phyloP scores from a whole-genome alignment of 2,329 filamentous ascomycete genomes.

The Calonectria leucothoes region DNA sequence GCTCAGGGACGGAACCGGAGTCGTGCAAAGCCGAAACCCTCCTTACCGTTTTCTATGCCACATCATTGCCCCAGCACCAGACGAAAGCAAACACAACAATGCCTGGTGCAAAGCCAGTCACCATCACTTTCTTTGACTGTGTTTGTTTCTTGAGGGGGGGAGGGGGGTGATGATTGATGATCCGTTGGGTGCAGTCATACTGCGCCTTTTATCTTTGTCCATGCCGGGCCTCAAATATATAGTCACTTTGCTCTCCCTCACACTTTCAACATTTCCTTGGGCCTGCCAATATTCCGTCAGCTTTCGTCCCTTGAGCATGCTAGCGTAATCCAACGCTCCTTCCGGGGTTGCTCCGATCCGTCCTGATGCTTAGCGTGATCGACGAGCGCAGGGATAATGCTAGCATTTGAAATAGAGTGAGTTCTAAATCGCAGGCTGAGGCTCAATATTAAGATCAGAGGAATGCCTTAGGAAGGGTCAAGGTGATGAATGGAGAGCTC shows the following conservation, averaged over 20 bases:
- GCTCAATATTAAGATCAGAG: background rate
- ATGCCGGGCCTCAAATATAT: background rate
- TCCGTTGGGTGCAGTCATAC: too few relatives aligned
- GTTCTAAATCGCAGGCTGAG: background rate
- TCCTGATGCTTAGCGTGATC: conserved; percentile 15
- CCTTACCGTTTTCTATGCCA: background rate
- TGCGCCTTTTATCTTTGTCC: background rate
- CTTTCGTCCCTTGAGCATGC: background rate
- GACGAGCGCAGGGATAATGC: conserved; percentile 16
- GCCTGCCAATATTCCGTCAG: background rate
- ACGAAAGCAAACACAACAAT: background rate
- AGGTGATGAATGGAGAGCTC: background rate
- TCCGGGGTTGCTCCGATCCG: background rate
- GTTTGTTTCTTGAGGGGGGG: too few relatives aligned
- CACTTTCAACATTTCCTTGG: background rate
- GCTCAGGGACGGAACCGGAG: background rate
- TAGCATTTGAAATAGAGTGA: background rate
- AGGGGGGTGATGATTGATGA: background rate
- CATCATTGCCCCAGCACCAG: background rate
- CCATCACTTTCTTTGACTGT: too few relatives aligned
- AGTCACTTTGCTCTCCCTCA: background rate
- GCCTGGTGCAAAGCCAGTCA: background rate
- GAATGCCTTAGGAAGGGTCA: background rate
- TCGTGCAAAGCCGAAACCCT: background rate
- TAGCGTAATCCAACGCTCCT: background rate